A percentile compares a stretch with the other conserved stretches of the same genome.
phyloP scores from a whole-genome alignment of 2,329 filamentous ascomycete species.

The Scytalidium sp. region DNA sequence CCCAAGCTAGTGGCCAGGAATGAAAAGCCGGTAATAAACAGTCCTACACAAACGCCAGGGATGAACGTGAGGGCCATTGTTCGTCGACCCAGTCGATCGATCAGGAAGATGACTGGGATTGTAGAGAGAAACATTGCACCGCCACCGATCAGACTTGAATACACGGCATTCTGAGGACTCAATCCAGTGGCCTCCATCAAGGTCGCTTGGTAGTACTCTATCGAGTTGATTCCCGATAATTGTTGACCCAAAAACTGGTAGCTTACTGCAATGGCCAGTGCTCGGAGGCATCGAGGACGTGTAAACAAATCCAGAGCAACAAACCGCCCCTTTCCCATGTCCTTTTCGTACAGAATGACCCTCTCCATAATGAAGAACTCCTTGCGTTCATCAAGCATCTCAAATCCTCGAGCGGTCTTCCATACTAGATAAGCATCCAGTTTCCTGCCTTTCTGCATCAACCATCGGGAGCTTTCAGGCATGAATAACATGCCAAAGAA shows the following conservation, averaged over 20 bases:
- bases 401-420: neutral
- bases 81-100: neutral
- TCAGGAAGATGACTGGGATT: neutral
- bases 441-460: neutral
- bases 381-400: neutral
- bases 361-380: neutral
- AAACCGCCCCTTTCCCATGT: neutral
- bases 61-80: neutral
- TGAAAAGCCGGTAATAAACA: neutral
- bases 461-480: neutral
- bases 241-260: neutral
- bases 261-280: neutral
- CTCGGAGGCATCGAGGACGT: neutral
- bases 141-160: neutral
- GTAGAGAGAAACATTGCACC: neutral
- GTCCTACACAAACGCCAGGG: neutral
- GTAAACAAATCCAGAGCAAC: neutral
- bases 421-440: neutral
- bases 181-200: neutral
- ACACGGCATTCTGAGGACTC: neutral
- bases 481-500: neutral
- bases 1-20: neutral
- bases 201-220: neutral
- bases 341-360: neutral
- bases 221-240: neutral